These are phyloP conservation scores for Piper betle DNA, from an alignment of 164 flowering plant species.

Conservation along the genomic window DNA sequence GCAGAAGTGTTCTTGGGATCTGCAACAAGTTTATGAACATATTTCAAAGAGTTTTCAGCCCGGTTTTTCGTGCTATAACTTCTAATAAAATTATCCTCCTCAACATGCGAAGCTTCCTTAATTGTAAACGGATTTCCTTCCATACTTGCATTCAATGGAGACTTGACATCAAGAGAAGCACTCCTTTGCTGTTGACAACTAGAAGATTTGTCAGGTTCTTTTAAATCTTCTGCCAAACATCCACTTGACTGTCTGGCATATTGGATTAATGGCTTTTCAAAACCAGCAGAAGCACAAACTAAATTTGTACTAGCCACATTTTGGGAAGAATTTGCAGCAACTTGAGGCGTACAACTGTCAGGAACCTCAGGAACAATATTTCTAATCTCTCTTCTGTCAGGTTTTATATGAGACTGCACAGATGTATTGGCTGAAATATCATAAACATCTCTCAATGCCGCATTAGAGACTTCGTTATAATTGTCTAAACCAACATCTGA, in stretches of 20 bases:
- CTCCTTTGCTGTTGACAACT: constrained; percentile 10
- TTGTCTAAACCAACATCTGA: constrained; percentile 8
- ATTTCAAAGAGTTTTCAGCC: constrained; percentile 25
- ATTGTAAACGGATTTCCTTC: neutral
- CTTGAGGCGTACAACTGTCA: constrained; percentile 9
- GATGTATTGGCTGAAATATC: constrained; percentile 16
- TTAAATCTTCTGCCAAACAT: constrained; percentile 14
- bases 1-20: constrained; percentile 38
- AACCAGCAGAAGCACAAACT: constrained; percentile 19
- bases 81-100: no score
- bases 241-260: constrained; percentile 11
- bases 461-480: constrained; percentile 10
- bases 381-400: constrained; percentile 10
- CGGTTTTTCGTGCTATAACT: neutral
- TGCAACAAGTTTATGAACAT: constrained; percentile 28
- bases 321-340: neutral
- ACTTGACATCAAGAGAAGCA: constrained; percentile 11
- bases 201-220: neutral
- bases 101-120: constrained; percentile 13
- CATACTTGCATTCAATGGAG: constrained; percentile 12
- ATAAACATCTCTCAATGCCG: constrained; percentile 7
- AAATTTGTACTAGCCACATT: constrained; percentile 8
- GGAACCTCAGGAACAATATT: constrained; percentile 15
- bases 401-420: constrained; percentile 16
- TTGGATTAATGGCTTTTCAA: constrained; percentile 15